Conservation (phyloP, 768 basidiomycete genomes). For the Phlegmacium glaucopus region DNA sequence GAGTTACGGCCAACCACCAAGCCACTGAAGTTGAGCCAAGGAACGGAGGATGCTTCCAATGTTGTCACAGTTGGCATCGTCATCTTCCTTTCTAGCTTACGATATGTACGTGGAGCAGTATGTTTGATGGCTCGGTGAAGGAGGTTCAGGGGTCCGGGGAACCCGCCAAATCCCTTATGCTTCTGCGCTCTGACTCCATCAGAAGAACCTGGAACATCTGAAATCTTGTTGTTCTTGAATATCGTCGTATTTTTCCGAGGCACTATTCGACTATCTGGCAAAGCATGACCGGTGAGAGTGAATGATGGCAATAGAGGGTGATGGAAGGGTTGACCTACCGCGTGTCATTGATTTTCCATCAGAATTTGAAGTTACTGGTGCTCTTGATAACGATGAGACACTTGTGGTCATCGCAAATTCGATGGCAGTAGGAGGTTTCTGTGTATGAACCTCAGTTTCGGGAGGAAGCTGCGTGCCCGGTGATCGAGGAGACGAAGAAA, state of each 20-base stretch:
- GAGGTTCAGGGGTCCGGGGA: constrained; percentile 42
- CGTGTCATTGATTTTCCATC: background rate
- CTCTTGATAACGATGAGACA: constrained; percentile 12
- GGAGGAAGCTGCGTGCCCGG: constrained; percentile 7
- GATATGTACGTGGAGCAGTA: constrained; percentile 41
- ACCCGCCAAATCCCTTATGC: constrained; percentile 42
- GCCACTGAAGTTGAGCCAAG: constrained; percentile 38
- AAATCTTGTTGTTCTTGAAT: constrained; percentile 12
- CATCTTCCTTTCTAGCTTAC: constrained; percentile 43
- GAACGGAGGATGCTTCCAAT: constrained; percentile 26
- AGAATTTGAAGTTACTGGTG: background rate
- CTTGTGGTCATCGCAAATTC: constrained; percentile 18
- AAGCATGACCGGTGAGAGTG: background rate
- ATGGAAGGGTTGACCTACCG: constrained; percentile 2
- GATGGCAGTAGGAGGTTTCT: constrained; percentile 8
- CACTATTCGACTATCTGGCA: constrained; percentile 6
- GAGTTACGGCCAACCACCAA: constrained; percentile 60
- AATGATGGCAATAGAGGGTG: background rate
- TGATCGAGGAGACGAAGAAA: constrained; percentile 17
- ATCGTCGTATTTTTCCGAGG: constrained; percentile 32
- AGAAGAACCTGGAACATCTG: constrained; percentile 11
- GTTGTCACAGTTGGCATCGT: constrained; percentile 51
- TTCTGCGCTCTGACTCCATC: constrained; percentile 20
- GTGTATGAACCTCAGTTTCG: constrained; percentile 4
- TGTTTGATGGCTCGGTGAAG: constrained; percentile 33